A percentile compares a stretch with the other conserved stretches of the same genome.
phyloP scores from a whole-genome alignment of 768 basidiomycete genomes.

The Lactifluus piperatus region DNA sequence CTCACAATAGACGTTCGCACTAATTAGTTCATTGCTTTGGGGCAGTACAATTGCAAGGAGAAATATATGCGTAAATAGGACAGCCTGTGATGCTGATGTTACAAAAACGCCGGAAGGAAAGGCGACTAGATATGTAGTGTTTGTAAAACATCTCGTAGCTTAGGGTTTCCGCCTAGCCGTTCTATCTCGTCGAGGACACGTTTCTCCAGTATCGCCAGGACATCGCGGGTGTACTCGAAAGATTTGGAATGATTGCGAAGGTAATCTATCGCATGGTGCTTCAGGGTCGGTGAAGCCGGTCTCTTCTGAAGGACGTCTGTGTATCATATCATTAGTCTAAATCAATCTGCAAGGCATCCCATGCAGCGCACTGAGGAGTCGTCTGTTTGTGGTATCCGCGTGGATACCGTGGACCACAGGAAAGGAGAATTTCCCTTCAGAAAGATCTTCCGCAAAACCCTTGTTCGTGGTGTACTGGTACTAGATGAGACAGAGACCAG shows the following conservation, averaged over 20 bases:
- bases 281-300: constrained; percentile 72
- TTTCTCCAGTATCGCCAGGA: constrained; percentile 54
- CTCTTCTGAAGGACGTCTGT: constrained; percentile 89
- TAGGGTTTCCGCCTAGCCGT: constrained; percentile 68
- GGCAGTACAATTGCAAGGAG: not conserved
- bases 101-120: not conserved
- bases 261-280: constrained; percentile 71
- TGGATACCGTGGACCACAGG: constrained; percentile 88
- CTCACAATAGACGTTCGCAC: not conserved
- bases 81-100: too few relatives aligned
- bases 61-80: not conserved
- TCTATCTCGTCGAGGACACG: constrained; percentile 63
- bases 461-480: constrained; percentile 73
- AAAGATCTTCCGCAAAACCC: constrained; percentile 88
- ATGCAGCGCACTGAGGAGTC: constrained; percentile 64
- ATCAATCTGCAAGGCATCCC: not conserved
- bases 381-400: constrained; percentile 64
- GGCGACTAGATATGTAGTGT: constrained; percentile 27
- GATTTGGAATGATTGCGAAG: constrained; percentile 69
- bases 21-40: not conserved
- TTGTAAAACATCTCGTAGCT: constrained; percentile 50
- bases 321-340: not conserved
- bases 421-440: constrained; percentile 97
- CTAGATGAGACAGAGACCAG: not conserved
- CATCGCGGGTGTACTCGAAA: constrained; percentile 76